Conservation (phyloP, 352 stramenopile species). For the Phytophthora rubi region DNA sequence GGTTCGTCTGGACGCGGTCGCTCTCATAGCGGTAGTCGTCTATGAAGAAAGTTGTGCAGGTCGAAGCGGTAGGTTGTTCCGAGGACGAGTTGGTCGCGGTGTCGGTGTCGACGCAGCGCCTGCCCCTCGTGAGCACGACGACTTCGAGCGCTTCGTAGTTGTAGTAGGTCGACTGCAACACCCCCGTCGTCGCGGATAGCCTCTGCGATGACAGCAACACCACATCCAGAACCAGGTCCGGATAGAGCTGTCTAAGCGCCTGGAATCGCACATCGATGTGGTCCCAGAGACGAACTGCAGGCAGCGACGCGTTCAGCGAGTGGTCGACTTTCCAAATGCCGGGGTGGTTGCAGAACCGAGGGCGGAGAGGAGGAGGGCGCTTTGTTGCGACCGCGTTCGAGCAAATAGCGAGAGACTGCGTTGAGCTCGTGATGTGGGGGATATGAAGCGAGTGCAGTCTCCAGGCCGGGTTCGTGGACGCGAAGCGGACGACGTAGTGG, state of each 20-base stretch:
- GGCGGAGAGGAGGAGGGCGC: conserved; percentile 3
- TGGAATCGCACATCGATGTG: conserved; percentile 35
- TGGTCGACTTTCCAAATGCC: conserved; percentile 29
- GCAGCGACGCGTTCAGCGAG: conserved; percentile 8
- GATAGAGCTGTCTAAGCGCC: conserved; percentile 27
- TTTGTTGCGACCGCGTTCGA: conserved; percentile 3
- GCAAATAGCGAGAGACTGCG: conserved; percentile 12
- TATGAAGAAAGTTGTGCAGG: conserved; percentile 46
- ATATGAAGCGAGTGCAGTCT: conserved; percentile 33
- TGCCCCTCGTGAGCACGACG: conserved; percentile 36
- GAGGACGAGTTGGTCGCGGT: not conserved
- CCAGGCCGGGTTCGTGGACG: conserved; percentile 16
- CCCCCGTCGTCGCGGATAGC: conserved; percentile 6
- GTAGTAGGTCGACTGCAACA: conserved; percentile 8
- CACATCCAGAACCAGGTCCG: conserved; percentile 37
- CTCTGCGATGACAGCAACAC: conserved; percentile 28
- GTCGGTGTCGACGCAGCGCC: conserved; percentile 4
- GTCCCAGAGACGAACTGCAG: conserved; percentile 35
- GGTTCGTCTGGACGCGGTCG: conserved; percentile 39
- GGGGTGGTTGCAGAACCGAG: conserved; percentile 36
- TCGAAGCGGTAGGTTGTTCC: not conserved
- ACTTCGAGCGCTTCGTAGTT: conserved; percentile 33
- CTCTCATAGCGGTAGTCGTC: conserved; percentile 67
- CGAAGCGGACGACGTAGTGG: conserved; percentile 33
- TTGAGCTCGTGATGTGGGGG: not conserved